Evolutionary conservation across 2,329 filamentous ascomycete species (phyloP).

Genomic region (Colletotrichum eremochloae): DNA sequence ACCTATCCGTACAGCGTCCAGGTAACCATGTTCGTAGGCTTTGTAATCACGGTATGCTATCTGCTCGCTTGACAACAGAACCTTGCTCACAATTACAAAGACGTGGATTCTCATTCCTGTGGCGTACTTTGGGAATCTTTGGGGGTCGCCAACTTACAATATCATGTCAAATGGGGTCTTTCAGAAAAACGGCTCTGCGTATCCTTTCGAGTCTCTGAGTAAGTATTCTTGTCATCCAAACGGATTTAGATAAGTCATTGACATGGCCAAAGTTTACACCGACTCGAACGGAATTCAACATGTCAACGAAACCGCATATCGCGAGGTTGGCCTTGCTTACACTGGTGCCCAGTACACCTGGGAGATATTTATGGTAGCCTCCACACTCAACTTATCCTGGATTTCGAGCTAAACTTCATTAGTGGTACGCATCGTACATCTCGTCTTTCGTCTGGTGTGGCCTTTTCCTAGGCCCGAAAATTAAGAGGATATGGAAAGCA

Average conservation of each 20-base stretch:
- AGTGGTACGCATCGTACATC: conserved; percentile 66
- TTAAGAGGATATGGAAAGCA: conserved; percentile 55
- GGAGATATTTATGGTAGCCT: conserved; percentile 46
- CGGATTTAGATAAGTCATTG: conserved; percentile 24
- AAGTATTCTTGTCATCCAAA: conserved; percentile 13
- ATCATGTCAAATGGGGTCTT: conserved; percentile 72
- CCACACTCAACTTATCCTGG: neutral
- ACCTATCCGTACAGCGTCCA: conserved; percentile 69
- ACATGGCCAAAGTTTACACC: conserved; percentile 23
- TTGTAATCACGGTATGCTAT: conserved; percentile 53
- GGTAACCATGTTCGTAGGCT: conserved; percentile 67
- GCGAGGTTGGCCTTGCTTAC: conserved; percentile 66
- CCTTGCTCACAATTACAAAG: conserved; percentile 46
- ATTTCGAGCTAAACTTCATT: conserved; percentile 61
- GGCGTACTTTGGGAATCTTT: conserved; percentile 69
- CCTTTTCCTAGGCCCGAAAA: conserved; percentile 65
- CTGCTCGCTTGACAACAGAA: neutral
- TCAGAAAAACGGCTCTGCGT: conserved; percentile 41
- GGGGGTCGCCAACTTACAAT: conserved; percentile 56
- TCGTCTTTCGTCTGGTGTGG: conserved; percentile 71
- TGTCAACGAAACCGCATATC: conserved; percentile 61
- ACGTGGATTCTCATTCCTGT: conserved; percentile 71
- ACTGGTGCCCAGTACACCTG: conserved; percentile 70
- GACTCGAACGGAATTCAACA: conserved; percentile 33
- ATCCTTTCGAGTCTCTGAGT: conserved; percentile 45